Percentiles rank a stretch among this genome's conserved stretches.
phyloP scores from a whole-genome alignment of 1,284 basidiomycete genomes.

The Heterobasidion irregulare region DNA sequence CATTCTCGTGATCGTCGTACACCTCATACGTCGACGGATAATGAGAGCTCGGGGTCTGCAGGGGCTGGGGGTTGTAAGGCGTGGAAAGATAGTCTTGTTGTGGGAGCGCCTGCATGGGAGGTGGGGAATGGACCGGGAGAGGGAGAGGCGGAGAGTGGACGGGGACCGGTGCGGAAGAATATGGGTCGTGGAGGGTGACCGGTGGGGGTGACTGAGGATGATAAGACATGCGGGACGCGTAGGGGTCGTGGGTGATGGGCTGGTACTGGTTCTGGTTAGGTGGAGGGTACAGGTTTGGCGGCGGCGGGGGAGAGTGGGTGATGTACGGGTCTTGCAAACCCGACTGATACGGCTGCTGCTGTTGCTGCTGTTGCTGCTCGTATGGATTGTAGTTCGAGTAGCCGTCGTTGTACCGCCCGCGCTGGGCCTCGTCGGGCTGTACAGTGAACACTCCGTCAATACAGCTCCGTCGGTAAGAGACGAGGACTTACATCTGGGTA shows the following conservation, averaged over 20 bases:
- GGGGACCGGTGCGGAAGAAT: constrained; percentile 1
- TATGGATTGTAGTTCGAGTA: constrained; percentile 33
- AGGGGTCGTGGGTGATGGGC: constrained; percentile 1
- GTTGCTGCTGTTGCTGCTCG: not conserved
- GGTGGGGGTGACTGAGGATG: constrained; percentile 4
- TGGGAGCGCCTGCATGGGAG: not conserved
- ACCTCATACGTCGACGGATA: constrained; percentile 23
- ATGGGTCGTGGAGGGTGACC: constrained; percentile 4
- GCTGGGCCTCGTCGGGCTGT: constrained; percentile 49
- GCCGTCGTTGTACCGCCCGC: constrained; percentile 48
- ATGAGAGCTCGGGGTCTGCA: not conserved
- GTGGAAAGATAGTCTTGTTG: not conserved
- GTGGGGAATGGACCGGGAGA: not conserved
- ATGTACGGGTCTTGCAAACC: not conserved
- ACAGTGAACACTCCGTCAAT: not conserved
- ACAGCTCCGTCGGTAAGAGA: not conserved
- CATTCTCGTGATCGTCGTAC: constrained; percentile 32
- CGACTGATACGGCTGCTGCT: constrained; percentile 8
- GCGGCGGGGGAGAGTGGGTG: not conserved
- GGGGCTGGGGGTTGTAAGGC: not conserved
- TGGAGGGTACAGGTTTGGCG: not conserved
- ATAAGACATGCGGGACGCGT: not conserved
- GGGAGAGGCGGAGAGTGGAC: constrained; percentile 5
- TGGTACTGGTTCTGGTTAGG: not conserved
- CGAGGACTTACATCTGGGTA: not conserved